Evolutionary conservation across 495 filamentous ascomycete species (phyloP).

Genomic region (Penicillium herquei): DNA sequence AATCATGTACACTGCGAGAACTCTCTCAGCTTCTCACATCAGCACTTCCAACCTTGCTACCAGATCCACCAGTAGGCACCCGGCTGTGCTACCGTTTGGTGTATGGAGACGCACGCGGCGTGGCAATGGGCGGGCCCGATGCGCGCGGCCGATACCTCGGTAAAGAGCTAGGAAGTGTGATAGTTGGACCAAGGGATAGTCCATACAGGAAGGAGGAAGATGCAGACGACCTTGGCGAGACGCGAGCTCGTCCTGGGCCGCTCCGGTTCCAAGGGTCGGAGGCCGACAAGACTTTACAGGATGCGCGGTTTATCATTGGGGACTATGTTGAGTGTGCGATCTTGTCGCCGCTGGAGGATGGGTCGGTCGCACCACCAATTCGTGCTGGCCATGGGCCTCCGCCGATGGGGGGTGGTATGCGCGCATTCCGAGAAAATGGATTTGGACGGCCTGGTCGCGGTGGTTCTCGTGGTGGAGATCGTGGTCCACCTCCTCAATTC

Average conservation of each 20-base stretch:
- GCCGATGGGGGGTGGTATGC: conserved; percentile 38
- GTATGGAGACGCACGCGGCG: conserved; percentile 71
- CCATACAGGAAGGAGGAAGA: conserved; percentile 45
- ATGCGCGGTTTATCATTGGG: conserved; percentile 79
- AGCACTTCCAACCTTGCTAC: conserved; percentile 66
- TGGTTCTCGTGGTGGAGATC: conserved; percentile 26
- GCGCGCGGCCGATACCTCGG: conserved; percentile 61
- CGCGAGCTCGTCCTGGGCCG: conserved; percentile 19
- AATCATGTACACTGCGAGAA: conserved; percentile 76
- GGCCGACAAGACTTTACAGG: conserved; percentile 69
- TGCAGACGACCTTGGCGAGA: conserved; percentile 38
- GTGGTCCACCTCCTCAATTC: conserved; percentile 24
- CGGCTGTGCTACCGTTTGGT: conserved; percentile 83
- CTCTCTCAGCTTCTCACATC: conserved; percentile 71
- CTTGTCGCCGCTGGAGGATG: conserved; percentile 69
- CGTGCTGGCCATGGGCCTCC: conserved; percentile 19
- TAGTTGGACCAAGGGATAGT: conserved; percentile 53
- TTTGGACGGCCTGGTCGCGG: conserved; percentile 31
- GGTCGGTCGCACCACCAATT: conserved; percentile 62
- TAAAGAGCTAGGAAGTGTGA: conserved; percentile 79
- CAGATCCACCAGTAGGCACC: conserved; percentile 74
- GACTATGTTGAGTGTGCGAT: conserved; percentile 85
- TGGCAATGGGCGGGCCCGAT: conserved; percentile 40
- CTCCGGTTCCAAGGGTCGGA: conserved; percentile 50
- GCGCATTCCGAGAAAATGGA: conserved; percentile 50